phyloP scores from a whole-genome alignment of 73 alveolate species.

The Tetrahymena thermophila region DNA sequence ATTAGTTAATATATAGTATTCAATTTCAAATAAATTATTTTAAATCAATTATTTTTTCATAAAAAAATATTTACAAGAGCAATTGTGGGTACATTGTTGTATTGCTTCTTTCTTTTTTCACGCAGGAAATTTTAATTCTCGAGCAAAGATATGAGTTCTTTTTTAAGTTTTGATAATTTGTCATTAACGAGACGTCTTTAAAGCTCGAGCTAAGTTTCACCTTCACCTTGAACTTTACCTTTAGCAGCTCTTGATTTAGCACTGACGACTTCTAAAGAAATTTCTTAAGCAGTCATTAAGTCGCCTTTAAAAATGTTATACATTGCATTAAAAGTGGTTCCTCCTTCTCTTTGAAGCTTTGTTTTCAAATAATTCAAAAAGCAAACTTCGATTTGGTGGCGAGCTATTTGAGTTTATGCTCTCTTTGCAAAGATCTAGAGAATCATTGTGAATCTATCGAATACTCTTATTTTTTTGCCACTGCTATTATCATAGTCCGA shows the following conservation, averaged over 20 bases:
- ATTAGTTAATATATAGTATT: neutral
- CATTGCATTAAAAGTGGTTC: slow-evolving; percentile 58
- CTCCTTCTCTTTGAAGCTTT: slow-evolving; percentile 65
- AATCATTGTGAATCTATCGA: slow-evolving; percentile 79
- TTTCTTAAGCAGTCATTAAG: slow-evolving; percentile 38
- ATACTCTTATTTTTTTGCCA: slow-evolving; percentile 53
- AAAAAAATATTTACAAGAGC: slow-evolving; percentile 48
- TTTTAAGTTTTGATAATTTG: slow-evolving; percentile 55
- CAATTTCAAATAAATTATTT: too few species aligned
- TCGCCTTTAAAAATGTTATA: slow-evolving; percentile 48
- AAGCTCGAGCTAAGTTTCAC: slow-evolving; percentile 71
- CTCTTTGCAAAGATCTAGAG: slow-evolving; percentile 77
- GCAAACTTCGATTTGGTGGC: slow-evolving; percentile 67
- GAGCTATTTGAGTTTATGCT: slow-evolving; percentile 60
- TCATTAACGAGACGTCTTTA: slow-evolving; percentile 65
- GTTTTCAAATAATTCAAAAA: slow-evolving; percentile 73
- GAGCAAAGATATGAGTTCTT: slow-evolving; percentile 9
- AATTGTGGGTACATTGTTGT: slow-evolving; percentile 50
- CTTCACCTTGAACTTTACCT: slow-evolving; percentile 73
- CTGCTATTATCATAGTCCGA: slow-evolving; percentile 10
- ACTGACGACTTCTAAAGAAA: slow-evolving; percentile 60
- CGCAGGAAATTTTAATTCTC: slow-evolving; percentile 1
- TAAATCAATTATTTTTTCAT: too few species aligned
- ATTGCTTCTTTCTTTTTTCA: slow-evolving; percentile 15
- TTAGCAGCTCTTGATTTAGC: slow-evolving; percentile 69